Percentiles rank a stretch among this genome's conserved stretches.
Conservation (phyloP, 306 rosid species). For the Glycine tomentella region DNA sequence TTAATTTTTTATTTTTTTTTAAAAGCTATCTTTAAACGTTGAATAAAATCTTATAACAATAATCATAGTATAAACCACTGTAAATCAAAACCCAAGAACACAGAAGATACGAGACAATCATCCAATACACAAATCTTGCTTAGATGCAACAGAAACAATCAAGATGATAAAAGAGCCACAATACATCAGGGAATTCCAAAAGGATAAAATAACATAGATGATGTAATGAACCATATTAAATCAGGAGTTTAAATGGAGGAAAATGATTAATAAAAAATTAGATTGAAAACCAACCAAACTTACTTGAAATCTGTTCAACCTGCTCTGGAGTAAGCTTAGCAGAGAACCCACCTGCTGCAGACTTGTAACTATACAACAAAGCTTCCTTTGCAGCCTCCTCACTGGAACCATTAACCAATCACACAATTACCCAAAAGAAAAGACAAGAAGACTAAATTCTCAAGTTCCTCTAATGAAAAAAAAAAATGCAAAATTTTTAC, state of each 20-base stretch:
- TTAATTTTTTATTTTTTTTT: no score
- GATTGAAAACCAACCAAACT: conserved; percentile 41
- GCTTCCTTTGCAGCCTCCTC: conserved; percentile 94
- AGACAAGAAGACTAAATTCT: neutral
- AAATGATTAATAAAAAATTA: neutral
- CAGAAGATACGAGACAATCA: neutral
- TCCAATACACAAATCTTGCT: neutral
- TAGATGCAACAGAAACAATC: neutral
- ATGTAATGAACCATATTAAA: neutral
- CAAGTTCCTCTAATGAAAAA: neutral
- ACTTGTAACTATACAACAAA: conserved; percentile 85
- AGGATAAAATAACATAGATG: neutral
- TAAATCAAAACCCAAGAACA: neutral
- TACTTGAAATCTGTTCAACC: conserved; percentile 56
- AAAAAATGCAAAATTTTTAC: neutral
- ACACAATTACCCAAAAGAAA: neutral
- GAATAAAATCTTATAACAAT: no score
- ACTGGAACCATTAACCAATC: conserved; percentile 49
- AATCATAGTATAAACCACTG: neutral
- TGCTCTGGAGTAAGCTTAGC: conserved; percentile 77
- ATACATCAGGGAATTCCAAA: neutral
- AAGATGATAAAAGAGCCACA: neutral
- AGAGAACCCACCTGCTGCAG: conserved; percentile 91
- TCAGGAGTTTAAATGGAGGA: neutral
- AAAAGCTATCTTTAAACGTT: neutral